Percentiles rank a stretch among this genome's conserved stretches.
These are phyloP conservation scores for Tricholoma furcatifolium DNA, from an alignment of 768 basidiomycete species.

Conservation along the genomic window DNA sequence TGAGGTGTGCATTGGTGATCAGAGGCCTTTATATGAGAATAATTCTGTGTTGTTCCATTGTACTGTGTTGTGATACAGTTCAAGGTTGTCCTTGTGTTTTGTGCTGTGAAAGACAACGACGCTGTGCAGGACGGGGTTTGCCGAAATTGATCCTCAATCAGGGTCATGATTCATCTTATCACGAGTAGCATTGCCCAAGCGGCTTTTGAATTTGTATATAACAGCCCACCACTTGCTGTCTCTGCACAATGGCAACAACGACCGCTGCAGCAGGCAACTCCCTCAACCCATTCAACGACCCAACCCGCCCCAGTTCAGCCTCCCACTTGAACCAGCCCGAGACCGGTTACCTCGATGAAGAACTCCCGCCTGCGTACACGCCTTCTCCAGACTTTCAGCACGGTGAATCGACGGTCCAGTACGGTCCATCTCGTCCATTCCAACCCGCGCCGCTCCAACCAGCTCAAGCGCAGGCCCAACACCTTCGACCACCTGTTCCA, in stretches of 20 bases:
- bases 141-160: neutral
- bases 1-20: no score
- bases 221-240: neutral
- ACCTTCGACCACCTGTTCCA: constrained; percentile 2
- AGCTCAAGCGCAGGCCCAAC: constrained; percentile 11
- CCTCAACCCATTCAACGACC: neutral
- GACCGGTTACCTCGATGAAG: constrained; percentile 37
- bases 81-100: neutral
- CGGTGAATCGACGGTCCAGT: constrained; percentile 63
- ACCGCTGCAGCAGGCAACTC: neutral
- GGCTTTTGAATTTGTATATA: neutral
- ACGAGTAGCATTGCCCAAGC: no score
- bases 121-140: neutral
- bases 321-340: neutral
- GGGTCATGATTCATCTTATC: neutral
- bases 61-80: no score
- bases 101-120: neutral
- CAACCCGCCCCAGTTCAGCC: neutral
- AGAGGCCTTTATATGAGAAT: no score
- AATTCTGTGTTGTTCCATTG: no score
- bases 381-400: constrained; percentile 45
- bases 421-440: constrained; percentile 64
- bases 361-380: constrained; percentile 72
- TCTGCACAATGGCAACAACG: neutral
- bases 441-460: constrained; percentile 31